Percentiles rank a stretch among this genome's conserved stretches.
Conservation (phyloP, 768 basidiomycete species). For the Rhodosporidiobolus sp. region DNA sequence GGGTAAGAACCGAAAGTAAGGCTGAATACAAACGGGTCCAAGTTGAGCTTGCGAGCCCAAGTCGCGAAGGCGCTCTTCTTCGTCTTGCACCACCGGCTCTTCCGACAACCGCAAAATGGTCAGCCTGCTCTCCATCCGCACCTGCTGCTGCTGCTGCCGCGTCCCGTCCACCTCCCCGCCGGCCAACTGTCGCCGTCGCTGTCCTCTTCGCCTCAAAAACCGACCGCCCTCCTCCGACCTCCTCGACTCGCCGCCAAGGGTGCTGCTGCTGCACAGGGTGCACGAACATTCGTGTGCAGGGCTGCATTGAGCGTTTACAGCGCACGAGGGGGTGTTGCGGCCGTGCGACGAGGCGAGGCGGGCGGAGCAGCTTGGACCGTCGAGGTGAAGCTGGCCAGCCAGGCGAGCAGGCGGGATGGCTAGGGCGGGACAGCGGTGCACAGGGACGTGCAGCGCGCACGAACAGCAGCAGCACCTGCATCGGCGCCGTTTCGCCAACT, state of each 20-base stretch:
- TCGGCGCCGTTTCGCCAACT: not conserved
- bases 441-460: not conserved
- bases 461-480: slow-evolving; percentile 2
- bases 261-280: not conserved
- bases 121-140: not conserved
- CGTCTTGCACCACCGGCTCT: not conserved
- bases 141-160: not conserved
- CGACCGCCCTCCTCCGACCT: not conserved
- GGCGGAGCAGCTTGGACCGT: not conserved
- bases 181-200: not conserved
- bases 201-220: not conserved
- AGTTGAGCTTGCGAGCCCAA: too few species aligned
- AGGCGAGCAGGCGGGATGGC: not conserved
- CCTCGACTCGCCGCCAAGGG: not conserved
- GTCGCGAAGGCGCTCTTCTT: not conserved
- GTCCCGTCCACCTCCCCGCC: not conserved
- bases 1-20: too few species aligned
- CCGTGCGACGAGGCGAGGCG: not conserved
- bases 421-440: not conserved
- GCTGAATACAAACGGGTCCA: too few species aligned
- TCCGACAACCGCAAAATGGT: slow-evolving; percentile 1
- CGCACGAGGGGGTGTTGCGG: not conserved
- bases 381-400: not conserved
- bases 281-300: not conserved
- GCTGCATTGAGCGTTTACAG: not conserved